A percentile compares a stretch with the other conserved stretches of the same genome.
Conservation (phyloP, 805 yeast genomes). For the Saccharomycopsis oosterbeekiorum region DNA sequence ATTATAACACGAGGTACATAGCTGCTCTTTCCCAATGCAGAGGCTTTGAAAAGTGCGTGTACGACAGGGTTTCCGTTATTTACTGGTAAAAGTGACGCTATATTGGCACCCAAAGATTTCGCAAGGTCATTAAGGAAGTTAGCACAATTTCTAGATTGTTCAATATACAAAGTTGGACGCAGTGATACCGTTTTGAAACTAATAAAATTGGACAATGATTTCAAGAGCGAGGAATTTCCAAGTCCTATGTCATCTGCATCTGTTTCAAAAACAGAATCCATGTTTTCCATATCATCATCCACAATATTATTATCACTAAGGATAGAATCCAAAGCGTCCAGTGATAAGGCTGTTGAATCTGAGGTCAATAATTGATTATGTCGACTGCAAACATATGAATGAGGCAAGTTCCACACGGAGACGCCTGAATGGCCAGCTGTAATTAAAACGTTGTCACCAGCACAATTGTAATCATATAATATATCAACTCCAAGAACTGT, state of each 20-base stretch:
- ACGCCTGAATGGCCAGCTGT: slow-evolving; percentile 18
- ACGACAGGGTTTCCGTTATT: slow-evolving; percentile 79
- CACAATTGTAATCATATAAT: slow-evolving; percentile 17
- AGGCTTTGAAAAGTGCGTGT: slow-evolving; percentile 54
- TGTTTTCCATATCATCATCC: slow-evolving; percentile 35
- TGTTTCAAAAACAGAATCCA: background rate
- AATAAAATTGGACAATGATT: slow-evolving; percentile 51
- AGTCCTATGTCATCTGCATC: background rate
- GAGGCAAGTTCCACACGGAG: slow-evolving; percentile 17
- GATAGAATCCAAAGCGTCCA: background rate
- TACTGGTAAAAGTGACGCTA: slow-evolving; percentile 61
- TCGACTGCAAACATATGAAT: background rate
- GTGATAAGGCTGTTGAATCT: background rate
- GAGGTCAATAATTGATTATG: background rate
- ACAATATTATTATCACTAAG: slow-evolving; percentile 26
- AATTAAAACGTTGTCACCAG: slow-evolving; percentile 8
- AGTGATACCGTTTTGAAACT: slow-evolving; percentile 72
- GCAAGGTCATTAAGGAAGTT: slow-evolving; percentile 55
- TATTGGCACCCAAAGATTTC: slow-evolving; percentile 57
- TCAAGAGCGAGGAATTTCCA: slow-evolving; percentile 33
- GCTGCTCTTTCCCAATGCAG: slow-evolving; percentile 2
- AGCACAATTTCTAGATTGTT: slow-evolving; percentile 83
- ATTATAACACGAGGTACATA: slow-evolving; percentile 49
- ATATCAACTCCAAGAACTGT: slow-evolving; percentile 15
- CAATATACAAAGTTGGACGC: slow-evolving; percentile 54